Percentiles rank a stretch among this genome's conserved stretches.
phyloP scores from a whole-genome alignment of 2,329 filamentous ascomycete genomes.

The Capronia americana region DNA sequence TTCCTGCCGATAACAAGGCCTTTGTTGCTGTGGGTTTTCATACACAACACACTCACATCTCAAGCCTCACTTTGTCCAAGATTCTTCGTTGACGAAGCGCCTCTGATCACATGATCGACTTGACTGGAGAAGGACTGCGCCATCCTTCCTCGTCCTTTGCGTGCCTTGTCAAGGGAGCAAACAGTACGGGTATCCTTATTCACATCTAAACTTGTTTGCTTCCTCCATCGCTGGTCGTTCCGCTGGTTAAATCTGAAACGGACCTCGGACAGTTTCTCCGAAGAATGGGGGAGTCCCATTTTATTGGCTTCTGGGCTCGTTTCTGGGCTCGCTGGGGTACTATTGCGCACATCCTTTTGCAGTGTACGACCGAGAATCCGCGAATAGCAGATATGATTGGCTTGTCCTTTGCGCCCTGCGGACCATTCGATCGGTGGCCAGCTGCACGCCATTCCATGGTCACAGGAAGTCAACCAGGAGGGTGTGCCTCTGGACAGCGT shows the following conservation, averaged over 20 bases:
- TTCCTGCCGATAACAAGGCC: not conserved
- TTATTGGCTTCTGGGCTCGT: not conserved
- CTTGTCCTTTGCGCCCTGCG: not conserved
- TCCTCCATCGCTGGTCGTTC: not conserved
- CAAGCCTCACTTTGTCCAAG: not conserved
- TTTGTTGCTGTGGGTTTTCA: not conserved
- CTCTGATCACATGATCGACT: not conserved
- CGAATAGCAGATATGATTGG: conserved; percentile 18
- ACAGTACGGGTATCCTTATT: not conserved
- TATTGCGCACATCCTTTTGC: conserved; percentile 6
- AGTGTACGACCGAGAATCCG: not conserved
- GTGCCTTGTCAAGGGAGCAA: not conserved
- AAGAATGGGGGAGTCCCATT: not conserved
- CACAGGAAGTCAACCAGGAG: conserved; percentile 5
- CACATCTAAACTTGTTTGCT: not conserved
- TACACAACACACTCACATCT: not conserved
- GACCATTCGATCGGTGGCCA: conserved; percentile 14
- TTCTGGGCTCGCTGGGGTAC: not conserved
- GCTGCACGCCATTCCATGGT: conserved; percentile 25
- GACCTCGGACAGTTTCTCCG: not conserved
- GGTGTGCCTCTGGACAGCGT: conserved; percentile 17
- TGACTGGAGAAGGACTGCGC: conserved; percentile 5
- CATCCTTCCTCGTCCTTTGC: not conserved
- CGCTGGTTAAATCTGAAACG: conserved; percentile 3
- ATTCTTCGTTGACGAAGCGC: not conserved